Evolutionary conservation across 768 basidiomycete genomes (phyloP), one percentile per base, ranked within the genome.

Genomic region (Amanita pseudoporphyria): DNA sequence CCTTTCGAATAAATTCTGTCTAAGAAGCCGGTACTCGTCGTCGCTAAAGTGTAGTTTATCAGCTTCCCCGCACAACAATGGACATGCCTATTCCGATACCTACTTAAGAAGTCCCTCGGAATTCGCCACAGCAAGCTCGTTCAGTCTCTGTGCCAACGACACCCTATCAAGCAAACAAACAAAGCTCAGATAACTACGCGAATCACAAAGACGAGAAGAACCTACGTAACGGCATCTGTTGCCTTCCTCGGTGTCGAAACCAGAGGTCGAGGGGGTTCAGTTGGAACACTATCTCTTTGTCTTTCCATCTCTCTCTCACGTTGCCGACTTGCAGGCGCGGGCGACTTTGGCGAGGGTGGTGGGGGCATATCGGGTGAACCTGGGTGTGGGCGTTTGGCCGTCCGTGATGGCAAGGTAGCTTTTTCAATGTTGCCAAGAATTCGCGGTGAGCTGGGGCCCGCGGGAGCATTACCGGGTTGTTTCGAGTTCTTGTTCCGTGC

Each of bases 1-100:
- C 46, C 89, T 78, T 61, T 90, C 86, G 56, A 92, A 91, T 33
- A 92, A 70, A 59, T 82, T 87, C 63, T 89, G 87, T 38, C 89
- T 81, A 10, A 92, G 74, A 37, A 91, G 63, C 45, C 88, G 81
- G 62, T 91, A 91, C 61, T 89, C 89, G 56, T 90, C 86, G 64
- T 91, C 85, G 60, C 89, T 91, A 45, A 26, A 43, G 38, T 33
- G 32, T 52, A 43, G 40, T 49, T 47, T 28, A 33, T 49, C 30
- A 46, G 45, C 45, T 40, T 47, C 36, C 19, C 51, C 26, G 16
- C 36, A 40, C 37, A 47, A 31, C 22, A 38, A 35, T 35, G 37
- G 13, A 35, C 53, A 30, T 41, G 40, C 28, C 32, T 28, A 48
- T 19, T 40, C 12, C 45, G 36, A 44, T 47, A 53, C 80, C 58